Conservation (phyloP, 495 filamentous ascomycete genomes). For the Gamarada debralockiae region DNA sequence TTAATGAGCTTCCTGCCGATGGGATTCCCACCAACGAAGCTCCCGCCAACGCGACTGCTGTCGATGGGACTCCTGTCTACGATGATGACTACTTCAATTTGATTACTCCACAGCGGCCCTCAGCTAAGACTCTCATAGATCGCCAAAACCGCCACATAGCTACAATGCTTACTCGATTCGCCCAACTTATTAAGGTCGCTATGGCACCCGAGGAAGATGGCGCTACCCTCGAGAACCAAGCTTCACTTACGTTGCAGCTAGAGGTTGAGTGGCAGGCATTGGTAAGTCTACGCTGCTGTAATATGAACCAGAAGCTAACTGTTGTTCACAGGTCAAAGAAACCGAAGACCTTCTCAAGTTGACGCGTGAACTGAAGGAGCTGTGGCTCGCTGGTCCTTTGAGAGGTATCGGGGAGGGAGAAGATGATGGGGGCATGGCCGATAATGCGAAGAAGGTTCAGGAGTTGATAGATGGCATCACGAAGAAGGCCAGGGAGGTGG, state of each 20-base stretch:
- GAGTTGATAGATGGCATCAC: conserved; percentile 11
- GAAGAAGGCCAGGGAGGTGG: conserved; percentile 2
- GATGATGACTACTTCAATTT: too few relatives aligned
- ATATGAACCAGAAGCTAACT: not conserved
- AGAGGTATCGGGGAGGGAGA: conserved; percentile 54
- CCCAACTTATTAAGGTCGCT: conserved; percentile 54
- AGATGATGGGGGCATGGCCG: conserved; percentile 27
- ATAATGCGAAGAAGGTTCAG: conserved; percentile 20
- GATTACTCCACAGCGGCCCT: not conserved
- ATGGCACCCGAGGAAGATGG: conserved; percentile 27
- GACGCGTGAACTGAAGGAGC: conserved; percentile 63
- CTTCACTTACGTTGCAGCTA: conserved; percentile 55
- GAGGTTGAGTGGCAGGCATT: conserved; percentile 60
- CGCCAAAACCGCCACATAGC: conserved; percentile 35
- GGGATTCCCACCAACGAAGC: too few relatives aligned
- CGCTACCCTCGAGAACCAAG: conserved; percentile 40
- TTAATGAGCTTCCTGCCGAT: too few relatives aligned
- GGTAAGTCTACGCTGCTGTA: conserved; percentile 33
- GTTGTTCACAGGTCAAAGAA: conserved; percentile 48
- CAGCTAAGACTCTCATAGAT: conserved; percentile 19
- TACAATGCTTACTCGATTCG: conserved; percentile 56
- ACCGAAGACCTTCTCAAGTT: conserved; percentile 62
- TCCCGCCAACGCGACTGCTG: too few relatives aligned
- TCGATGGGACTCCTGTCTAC: too few relatives aligned
- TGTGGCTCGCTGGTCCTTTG: conserved; percentile 69